phyloP scores from a whole-genome alignment of 306 rosid species.

The Fagus sylvatica region DNA sequence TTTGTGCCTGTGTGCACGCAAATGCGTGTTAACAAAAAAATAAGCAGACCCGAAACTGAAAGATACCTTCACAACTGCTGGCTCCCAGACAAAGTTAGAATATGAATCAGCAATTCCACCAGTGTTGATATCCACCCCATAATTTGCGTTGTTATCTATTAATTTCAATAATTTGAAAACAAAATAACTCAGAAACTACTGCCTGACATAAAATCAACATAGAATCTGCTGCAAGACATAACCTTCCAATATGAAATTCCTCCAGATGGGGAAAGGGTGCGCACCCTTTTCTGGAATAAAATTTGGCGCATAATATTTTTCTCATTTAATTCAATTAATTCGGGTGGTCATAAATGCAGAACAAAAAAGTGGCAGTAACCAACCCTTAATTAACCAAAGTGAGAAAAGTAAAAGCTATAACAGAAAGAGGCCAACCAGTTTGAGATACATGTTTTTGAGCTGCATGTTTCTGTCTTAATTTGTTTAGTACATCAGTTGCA shows the following conservation, averaged over 20 bases:
- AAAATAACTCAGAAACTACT: neutral
- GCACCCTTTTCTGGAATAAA: neutral
- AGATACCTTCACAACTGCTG: conserved; percentile 89
- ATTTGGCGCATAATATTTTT: neutral
- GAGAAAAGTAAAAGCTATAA: neutral
- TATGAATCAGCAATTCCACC: conserved; percentile 95
- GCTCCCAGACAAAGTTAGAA: conserved; percentile 99
- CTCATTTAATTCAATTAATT: neutral
- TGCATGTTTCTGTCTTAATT: conserved; percentile 93
- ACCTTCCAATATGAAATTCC: neutral
- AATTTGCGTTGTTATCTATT: conserved; percentile 86
- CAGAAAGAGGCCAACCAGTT: conserved; percentile 51
- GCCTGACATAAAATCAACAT: neutral
- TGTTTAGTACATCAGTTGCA: conserved; percentile 96
- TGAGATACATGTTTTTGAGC: conserved; percentile 28
- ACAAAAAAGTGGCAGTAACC: neutral
- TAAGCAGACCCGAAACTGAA: neutral
- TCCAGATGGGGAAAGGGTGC: neutral
- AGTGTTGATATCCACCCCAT: conserved; percentile 87
- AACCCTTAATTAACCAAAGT: neutral
- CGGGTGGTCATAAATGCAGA: neutral
- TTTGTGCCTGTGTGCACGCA: neutral
- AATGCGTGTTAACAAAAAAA: neutral
- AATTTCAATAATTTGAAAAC: neutral
- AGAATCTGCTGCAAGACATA: neutral